phyloP scores from a whole-genome alignment of 306 rosid genomes.

The Ormosia semicastrata region DNA sequence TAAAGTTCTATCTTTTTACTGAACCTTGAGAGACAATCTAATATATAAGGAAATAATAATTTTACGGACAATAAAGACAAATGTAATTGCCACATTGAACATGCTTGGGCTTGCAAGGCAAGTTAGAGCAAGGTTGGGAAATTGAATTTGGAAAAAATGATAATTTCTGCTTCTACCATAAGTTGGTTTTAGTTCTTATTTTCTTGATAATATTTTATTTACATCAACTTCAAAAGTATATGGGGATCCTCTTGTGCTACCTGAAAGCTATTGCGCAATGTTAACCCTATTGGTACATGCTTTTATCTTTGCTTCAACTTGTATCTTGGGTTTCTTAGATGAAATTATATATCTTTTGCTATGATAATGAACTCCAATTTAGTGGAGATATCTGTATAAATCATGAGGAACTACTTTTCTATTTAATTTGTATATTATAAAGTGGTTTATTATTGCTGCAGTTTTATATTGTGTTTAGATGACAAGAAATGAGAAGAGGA shows the following conservation, averaged over 20 bases:
- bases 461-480: not conserved
- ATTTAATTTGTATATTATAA: not conserved
- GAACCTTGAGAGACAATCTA: slow-evolving; percentile 31
- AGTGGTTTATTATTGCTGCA: not conserved
- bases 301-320: slow-evolving; percentile 26
- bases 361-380: not conserved
- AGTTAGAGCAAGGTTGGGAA: slow-evolving; percentile 84
- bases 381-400: slow-evolving; percentile 6
- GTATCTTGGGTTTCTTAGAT: slow-evolving; percentile 11
- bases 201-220: slow-evolving; percentile 75
- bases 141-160: not conserved
- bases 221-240: slow-evolving; percentile 97
- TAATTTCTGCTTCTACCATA: slow-evolving; percentile 15
- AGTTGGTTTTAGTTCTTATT: slow-evolving; percentile 18
- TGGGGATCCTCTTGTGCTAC: slow-evolving; percentile 92
- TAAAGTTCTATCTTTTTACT: not conserved
- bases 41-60: slow-evolving; percentile 29
- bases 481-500: too few relatives aligned
- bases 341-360: not conserved
- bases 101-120: slow-evolving; percentile 99
- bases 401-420: not conserved
- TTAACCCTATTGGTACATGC: slow-evolving; percentile 84
- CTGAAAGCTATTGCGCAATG: slow-evolving; percentile 95
- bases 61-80: slow-evolving; percentile 89
- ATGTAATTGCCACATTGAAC: slow-evolving; percentile 93